phyloP scores from a whole-genome alignment of 305 asterid genomes.

The Coffea humblotiana region DNA sequence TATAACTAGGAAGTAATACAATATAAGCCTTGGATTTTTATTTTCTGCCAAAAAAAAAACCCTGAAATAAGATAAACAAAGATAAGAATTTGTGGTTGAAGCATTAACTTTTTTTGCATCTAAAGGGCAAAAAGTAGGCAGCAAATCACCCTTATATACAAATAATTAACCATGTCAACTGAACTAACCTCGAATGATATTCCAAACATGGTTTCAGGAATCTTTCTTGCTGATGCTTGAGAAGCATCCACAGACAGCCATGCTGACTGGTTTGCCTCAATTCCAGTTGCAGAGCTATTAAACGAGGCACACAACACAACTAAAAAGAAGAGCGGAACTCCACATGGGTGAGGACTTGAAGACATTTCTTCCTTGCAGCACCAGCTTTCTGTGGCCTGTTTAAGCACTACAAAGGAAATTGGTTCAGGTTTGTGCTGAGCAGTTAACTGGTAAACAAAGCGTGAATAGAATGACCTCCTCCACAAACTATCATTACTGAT shows the following conservation, averaged over 20 bases:
- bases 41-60: no score
- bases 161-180: no score
- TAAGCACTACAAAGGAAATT: not conserved
- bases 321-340: conserved; percentile 33
- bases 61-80: no score
- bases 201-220: conserved; percentile 73
- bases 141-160: not conserved
- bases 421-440: not conserved
- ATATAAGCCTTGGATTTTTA: no score
- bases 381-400: not conserved
- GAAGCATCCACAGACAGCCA: conserved; percentile 53
- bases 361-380: conserved; percentile 46
- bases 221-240: conserved; percentile 50
- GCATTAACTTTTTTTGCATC: not conserved
- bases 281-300: conserved; percentile 44
- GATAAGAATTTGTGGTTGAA: no score
- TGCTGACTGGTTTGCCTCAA: conserved; percentile 57
- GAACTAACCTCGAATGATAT: conserved; percentile 78
- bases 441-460: not conserved
- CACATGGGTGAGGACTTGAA: conserved; percentile 25
- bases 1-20: no score
- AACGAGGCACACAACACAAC: conserved; percentile 33
- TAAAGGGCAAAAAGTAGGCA: not conserved
- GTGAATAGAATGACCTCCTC: not conserved
- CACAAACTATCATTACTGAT: not conserved